A percentile compares a stretch with the other conserved stretches of the same genome.
Conservation (phyloP, 2,329 filamentous ascomycete genomes). For the Neofusicoccum cordaticola region DNA sequence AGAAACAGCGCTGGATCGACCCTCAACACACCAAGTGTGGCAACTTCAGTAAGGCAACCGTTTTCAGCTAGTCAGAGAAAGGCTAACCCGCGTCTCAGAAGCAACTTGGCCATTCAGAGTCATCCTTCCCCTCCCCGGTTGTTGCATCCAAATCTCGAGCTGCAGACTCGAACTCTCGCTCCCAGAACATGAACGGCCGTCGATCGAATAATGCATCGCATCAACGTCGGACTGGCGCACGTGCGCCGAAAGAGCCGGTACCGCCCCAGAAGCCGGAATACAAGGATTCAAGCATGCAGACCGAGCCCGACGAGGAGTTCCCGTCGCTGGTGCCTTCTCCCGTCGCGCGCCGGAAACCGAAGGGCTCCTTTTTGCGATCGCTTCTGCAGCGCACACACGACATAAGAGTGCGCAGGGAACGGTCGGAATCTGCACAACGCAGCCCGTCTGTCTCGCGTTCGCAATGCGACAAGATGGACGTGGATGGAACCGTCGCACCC, state of each 20-base stretch:
- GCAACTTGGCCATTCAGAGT: conserved; percentile 35
- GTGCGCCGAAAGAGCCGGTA: conserved; percentile 35
- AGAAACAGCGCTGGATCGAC: conserved; percentile 54
- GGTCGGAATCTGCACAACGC: conserved; percentile 34
- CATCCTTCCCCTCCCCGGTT: conserved; percentile 23
- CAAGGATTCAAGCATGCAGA: conserved; percentile 33
- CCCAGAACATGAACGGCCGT: conserved; percentile 10
- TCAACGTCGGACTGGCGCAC: conserved; percentile 26
- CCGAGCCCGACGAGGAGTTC: conserved; percentile 42
- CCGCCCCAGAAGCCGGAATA: conserved; percentile 33
- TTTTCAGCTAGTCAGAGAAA: conserved; percentile 17
- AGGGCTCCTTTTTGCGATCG: conserved; percentile 35
- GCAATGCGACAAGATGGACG: conserved; percentile 13
- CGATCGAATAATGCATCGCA: conserved; percentile 14
- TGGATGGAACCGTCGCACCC: neutral
- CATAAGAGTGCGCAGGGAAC: conserved; percentile 36
- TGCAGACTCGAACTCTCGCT: conserved; percentile 17
- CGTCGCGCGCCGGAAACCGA: conserved; percentile 24
- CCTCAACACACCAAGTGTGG: conserved; percentile 49
- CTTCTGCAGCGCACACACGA: conserved; percentile 38
- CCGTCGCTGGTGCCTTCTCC: conserved; percentile 30
- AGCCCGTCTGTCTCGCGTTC: neutral
- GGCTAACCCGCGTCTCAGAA: conserved; percentile 28
- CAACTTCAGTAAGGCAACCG: conserved; percentile 39
- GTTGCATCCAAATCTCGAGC: conserved; percentile 25